Conservation (phyloP, 164 flowering plant genomes). For the Protea cynaroides region DNA sequence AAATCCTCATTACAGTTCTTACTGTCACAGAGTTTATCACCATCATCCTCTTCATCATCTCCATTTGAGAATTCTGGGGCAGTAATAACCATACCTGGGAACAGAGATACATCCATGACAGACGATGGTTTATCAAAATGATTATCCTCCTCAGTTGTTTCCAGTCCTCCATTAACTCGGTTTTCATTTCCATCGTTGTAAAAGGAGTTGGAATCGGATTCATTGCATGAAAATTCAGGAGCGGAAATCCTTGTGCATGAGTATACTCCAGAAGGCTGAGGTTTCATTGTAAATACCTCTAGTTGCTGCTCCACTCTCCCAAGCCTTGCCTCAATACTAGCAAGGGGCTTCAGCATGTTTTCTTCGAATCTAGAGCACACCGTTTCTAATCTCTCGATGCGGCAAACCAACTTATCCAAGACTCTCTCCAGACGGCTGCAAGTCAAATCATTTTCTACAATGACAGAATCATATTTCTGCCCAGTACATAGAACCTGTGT, state of each 20-base stretch:
- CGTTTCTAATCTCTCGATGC: constrained; percentile 62
- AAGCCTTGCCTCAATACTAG: constrained; percentile 65
- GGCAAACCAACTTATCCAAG: constrained; percentile 62
- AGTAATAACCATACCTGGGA: constrained; percentile 40
- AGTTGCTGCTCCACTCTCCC: constrained; percentile 58
- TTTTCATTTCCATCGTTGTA: constrained; percentile 20
- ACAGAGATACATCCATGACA: constrained; percentile 14
- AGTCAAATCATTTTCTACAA: constrained; percentile 12
- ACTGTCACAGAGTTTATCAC: neutral
- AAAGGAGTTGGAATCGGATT: constrained; percentile 38
- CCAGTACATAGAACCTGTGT: constrained; percentile 15
- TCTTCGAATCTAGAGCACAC: constrained; percentile 69
- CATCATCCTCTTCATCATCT: constrained; percentile 50
- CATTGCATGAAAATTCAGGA: constrained; percentile 40
- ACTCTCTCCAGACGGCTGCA: constrained; percentile 31
- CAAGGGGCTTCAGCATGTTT: constrained; percentile 64
- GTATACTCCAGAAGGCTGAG: constrained; percentile 19
- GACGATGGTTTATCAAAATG: constrained; percentile 12
- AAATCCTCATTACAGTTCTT: constrained; percentile 13
- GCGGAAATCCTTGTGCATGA: constrained; percentile 40
- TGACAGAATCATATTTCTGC: constrained; percentile 13
- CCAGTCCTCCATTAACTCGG: constrained; percentile 13
- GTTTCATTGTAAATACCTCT: constrained; percentile 36
- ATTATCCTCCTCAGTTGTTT: constrained; percentile 19
- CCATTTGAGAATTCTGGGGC: constrained; percentile 59